Evolutionary conservation across 306 rosid genomes (phyloP), one percentile per base, ranked within the genome.

Genomic region (Fragaria vesca): DNA sequence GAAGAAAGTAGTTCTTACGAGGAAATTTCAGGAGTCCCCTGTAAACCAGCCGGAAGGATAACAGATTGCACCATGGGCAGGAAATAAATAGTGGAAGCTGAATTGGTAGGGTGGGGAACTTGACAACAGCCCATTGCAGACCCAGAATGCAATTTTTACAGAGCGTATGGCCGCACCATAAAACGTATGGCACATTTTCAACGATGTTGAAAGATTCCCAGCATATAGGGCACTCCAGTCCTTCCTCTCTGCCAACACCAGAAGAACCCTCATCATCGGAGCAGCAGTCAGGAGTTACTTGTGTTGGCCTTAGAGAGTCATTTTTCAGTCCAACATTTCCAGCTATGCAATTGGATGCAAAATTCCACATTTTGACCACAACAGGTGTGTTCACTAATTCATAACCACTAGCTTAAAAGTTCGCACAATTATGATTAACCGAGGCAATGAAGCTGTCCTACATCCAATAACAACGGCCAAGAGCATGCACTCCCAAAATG

Each of bases 131-230:
- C 98, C 98, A 95, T 66, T 93, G 97, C 83, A 95, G 80, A 54
- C 98, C 98, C 58, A 95, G 78, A 78, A 95, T 91, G 83, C 98
- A 95, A 73, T 95, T 92, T 88, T 95, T 95, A 84, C 98, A 95
- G 68, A 95, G 98, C 66, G 98, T 95, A 79, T 95, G 98, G 63
- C 98, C 98, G 78, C 98, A 95, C 98, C 97, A 95, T 78, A 95
- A 85, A 77, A 95, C 97, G 80, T 95, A 93, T 26, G 98, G 98
- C 51, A 95, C 97, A 34, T 95, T 95, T 88, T 95, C 98, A 77
- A 95, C 98, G 72, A 95, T 91, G 71, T 95, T 95, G 79, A 95
- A 93, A 46, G 97, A 95, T 78, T 93, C 99, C 93, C 97, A 93
- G 85, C 99, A 95, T 82, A 95, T 87, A 12, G 97, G 97, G 82